Evolutionary conservation across 768 basidiomycete species (phyloP).

Genomic region (Sporobolomyces pararoseus): DNA sequence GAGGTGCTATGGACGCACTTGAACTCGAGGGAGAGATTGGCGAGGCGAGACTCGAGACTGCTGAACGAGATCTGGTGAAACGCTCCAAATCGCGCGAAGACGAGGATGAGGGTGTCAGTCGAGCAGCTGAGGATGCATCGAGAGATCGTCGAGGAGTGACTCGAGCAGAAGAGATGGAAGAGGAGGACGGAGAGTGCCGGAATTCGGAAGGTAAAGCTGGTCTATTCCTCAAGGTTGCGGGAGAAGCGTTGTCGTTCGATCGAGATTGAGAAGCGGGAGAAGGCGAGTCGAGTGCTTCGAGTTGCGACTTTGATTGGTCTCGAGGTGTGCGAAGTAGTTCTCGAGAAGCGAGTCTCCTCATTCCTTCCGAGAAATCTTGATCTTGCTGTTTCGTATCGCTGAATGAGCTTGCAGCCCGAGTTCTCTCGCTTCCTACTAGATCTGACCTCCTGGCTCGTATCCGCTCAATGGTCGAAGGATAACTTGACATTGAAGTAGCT

Average conservation of each 20-base stretch:
- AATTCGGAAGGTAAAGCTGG: conserved; percentile 7
- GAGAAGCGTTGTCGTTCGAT: background rate
- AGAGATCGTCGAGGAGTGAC: background rate
- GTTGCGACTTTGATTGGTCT: background rate
- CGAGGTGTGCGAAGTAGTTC: background rate
- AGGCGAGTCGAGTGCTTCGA: background rate
- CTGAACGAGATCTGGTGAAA: background rate
- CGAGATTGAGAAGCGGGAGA: background rate
- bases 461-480: conserved; percentile 8
- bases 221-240: background rate
- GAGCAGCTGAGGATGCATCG: background rate
- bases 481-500: conserved; percentile 22
- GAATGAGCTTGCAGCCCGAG: conserved; percentile 13
- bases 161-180: background rate
- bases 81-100: conserved; percentile 7
- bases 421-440: conserved; percentile 10
- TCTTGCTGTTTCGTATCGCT: conserved; percentile 11
- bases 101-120: background rate
- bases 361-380: background rate
- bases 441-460: conserved; percentile 4
- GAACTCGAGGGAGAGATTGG: background rate
- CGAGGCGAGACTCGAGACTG: background rate
- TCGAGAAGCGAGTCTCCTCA: background rate
- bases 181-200: background rate
- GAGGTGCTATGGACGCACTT: background rate